Evolutionary conservation across 352 stramenopile species (phyloP).

Genomic region (Globisporangium camurandrum): DNA sequence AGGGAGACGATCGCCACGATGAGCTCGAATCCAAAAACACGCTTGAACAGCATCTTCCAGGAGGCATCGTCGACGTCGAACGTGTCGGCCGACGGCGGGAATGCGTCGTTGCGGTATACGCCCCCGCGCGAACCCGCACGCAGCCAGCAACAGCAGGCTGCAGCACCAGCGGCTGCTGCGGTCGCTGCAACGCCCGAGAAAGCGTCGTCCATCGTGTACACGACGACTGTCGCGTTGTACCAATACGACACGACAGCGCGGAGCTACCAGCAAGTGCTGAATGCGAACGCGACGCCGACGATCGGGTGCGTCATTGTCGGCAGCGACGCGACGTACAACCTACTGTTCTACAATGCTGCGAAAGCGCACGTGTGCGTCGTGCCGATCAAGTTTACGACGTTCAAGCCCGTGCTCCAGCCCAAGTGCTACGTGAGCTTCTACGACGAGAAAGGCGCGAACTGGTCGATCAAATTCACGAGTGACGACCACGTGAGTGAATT

Average conservation of each 20-base stretch:
- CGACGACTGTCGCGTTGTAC: slow-evolving; percentile 60
- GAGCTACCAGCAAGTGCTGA: slow-evolving; percentile 54
- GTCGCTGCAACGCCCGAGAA: slow-evolving; percentile 13
- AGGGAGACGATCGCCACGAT: slow-evolving; percentile 6
- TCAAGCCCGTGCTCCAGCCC: slow-evolving; percentile 62
- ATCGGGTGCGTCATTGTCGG: slow-evolving; percentile 73
- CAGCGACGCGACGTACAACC: slow-evolving; percentile 49
- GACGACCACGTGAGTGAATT: slow-evolving; percentile 59
- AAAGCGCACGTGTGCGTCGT: slow-evolving; percentile 61
- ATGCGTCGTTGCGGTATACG: slow-evolving; percentile 64
- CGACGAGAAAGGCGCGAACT: slow-evolving; percentile 60
- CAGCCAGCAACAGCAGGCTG: slow-evolving; percentile 12
- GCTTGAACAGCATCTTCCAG: slow-evolving; percentile 55
- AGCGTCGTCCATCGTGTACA: slow-evolving; percentile 49
- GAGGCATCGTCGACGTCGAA: slow-evolving; percentile 13
- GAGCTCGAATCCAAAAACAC: slow-evolving; percentile 36
- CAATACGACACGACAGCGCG: slow-evolving; percentile 51
- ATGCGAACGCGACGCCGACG: slow-evolving; percentile 18
- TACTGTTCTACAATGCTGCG: slow-evolving; percentile 68
- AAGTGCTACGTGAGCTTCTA: slow-evolving; percentile 85
- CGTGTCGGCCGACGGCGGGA: slow-evolving; percentile 24
- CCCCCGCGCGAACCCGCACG: slow-evolving; percentile 55
- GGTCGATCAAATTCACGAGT: slow-evolving; percentile 65
- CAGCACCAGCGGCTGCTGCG: slow-evolving; percentile 10
- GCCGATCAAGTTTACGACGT: slow-evolving; percentile 36